Evolutionary conservation across 2,329 filamentous ascomycete genomes (phyloP).

Genomic region (Trichoderma simmonsii): DNA sequence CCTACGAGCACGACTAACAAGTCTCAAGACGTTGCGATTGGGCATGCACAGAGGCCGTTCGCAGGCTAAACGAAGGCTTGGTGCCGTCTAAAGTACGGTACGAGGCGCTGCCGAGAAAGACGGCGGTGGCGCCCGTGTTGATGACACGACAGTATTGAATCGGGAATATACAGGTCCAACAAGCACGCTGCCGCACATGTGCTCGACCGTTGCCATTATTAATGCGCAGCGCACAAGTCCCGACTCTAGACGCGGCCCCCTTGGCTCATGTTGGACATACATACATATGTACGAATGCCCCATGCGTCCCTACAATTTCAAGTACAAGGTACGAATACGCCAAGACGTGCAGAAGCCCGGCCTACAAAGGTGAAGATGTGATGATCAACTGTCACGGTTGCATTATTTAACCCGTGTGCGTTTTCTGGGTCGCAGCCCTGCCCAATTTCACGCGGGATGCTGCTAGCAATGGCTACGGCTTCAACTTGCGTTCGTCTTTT

Average conservation of each 20-base stretch:
- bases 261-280: constrained; percentile 15
- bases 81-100: neutral
- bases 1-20: neutral
- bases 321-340: neutral
- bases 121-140: neutral
- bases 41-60: neutral
- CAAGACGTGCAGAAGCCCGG: neutral
- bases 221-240: neutral
- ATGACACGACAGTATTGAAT: neutral
- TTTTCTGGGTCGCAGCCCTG: neutral
- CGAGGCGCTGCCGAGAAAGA: neutral
- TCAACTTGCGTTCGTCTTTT: neutral
- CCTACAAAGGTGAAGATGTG: neutral
- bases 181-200: neutral
- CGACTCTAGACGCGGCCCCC: neutral
- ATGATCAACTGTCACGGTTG: neutral
- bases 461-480: neutral
- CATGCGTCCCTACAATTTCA: neutral
- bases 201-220: neutral
- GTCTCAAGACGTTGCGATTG: neutral
- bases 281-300: constrained; percentile 13
- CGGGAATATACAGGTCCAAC: neutral
- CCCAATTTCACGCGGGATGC: neutral
- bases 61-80: neutral
- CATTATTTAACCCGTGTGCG: neutral